phyloP scores from a whole-genome alignment of 345 rosid genomes.

The Durio zibethinus region DNA sequence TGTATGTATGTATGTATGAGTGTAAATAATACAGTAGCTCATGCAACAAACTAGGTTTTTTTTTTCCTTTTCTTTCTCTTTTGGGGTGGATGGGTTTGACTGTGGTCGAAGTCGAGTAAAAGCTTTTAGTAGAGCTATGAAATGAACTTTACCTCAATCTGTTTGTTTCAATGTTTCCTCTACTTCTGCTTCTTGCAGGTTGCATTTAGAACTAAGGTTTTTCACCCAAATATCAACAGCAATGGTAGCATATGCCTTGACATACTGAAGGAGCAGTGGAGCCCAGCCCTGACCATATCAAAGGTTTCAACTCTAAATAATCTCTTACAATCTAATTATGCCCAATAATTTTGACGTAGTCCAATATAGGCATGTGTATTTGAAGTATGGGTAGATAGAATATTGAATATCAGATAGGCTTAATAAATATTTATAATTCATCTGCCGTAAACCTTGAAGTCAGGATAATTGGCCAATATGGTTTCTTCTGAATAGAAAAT shows the following conservation, averaged over 20 bases:
- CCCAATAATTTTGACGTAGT: neutral
- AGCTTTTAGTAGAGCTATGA: neutral
- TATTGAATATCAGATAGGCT: neutral
- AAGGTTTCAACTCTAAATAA: conserved; percentile 45
- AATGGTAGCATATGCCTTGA: conserved; percentile 94
- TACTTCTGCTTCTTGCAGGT: conserved; percentile 40
- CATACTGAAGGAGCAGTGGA: conserved; percentile 97
- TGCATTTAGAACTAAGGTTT: conserved; percentile 90
- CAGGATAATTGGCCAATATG: neutral
- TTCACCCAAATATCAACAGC: conserved; percentile 90
- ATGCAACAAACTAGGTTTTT: neutral
- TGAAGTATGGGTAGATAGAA: neutral
- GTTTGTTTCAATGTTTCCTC: neutral
- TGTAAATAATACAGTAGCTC: neutral
- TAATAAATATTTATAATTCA: neutral
- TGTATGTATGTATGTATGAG: neutral
- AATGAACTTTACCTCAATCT: neutral
- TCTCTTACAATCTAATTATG: neutral
- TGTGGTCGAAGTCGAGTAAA: neutral
- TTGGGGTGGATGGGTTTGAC: neutral
- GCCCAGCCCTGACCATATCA: conserved; percentile 94
- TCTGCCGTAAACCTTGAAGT: neutral
- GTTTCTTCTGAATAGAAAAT: neutral
- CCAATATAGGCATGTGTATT: neutral
- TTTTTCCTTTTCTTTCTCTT: neutral